Conservation (phyloP, 2,329 filamentous ascomycete species). For the Aureobasidium leucospermi region DNA sequence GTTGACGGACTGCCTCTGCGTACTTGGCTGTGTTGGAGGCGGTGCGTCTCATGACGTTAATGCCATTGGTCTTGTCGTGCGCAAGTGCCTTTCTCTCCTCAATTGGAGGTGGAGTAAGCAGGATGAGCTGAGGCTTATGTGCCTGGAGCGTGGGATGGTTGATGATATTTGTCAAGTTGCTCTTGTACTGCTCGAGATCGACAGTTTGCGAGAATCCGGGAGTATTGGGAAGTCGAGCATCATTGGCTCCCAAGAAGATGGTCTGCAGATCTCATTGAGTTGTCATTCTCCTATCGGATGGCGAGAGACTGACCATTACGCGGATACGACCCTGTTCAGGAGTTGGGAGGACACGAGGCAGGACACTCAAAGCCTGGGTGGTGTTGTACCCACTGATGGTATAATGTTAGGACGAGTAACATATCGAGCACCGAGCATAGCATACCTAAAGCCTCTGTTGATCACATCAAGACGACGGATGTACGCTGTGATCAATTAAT, state of each 20-base stretch:
- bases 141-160: constrained; percentile 61
- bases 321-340: constrained; percentile 54
- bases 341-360: constrained; percentile 65
- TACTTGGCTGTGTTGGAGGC: constrained; percentile 57
- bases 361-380: constrained; percentile 59
- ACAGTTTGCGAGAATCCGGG: constrained; percentile 63
- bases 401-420: neutral
- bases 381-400: constrained; percentile 72
- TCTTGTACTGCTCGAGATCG: constrained; percentile 64
- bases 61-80: constrained; percentile 34
- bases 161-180: constrained; percentile 65
- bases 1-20: constrained; percentile 56
- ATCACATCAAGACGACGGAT: constrained; percentile 74
- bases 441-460: constrained; percentile 70
- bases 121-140: constrained; percentile 62
- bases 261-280: constrained; percentile 40
- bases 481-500: constrained; percentile 49
- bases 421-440: neutral
- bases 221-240: constrained; percentile 61
- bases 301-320: constrained; percentile 50
- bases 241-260: constrained; percentile 84
- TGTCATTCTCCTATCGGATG: neutral
- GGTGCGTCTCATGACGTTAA: constrained; percentile 40
- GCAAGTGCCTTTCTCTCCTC: constrained; percentile 63
- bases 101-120: constrained; percentile 76